Evolutionary conservation across 2,329 filamentous ascomycete genomes (phyloP), one percentile per base, ranked within the genome.

Genomic region (Lasiodiplodia sp.): DNA sequence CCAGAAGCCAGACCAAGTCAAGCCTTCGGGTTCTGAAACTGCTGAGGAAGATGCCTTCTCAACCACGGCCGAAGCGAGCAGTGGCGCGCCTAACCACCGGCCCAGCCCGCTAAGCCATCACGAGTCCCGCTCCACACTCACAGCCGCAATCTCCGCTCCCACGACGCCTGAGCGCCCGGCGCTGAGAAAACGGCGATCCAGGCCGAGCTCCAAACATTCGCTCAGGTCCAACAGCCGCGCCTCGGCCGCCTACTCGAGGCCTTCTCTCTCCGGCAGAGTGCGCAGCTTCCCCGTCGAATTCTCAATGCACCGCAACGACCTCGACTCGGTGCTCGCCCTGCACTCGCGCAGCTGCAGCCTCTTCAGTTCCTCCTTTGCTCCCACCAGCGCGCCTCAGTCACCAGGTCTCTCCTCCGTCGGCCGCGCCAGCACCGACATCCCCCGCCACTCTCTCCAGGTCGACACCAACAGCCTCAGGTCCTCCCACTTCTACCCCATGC

Each of bases 301-400:
- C 73, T 6, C 68, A 73, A 12, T 68, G n/a, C 34, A 51, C 68
- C 38, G 71, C 66, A 75, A 75, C 66, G 78, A 80, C 58, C 73
- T 80, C 53, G 79, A 81, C 70, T 78, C 80, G 65, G 78, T 79
- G 16, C 74, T 80, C 1, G 79, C 79, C 14, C 73, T 81, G 38
- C 79, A 81, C 70, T 79, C 78, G 65, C 77, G 79, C 71, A 78
- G 76, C 66, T 79, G 77, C 69, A 77, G 72, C 68, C 71, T 81
- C 52, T 71, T 73, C 47, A 44, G 38, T 14, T 38, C 66, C 25
- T 18, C 38, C 14, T 52, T 23, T 14, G 7, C 21, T 1, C 55
- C 44, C 23, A 21, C 57, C 31, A 68, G 66, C 44, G 66, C 66
- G 16, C 66, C 66, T 1, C 66, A 68, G 37, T 68, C 66, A 1